Conservation (phyloP, 1,139 yeast genomes). For the Suhomyces bolitotheri region DNA sequence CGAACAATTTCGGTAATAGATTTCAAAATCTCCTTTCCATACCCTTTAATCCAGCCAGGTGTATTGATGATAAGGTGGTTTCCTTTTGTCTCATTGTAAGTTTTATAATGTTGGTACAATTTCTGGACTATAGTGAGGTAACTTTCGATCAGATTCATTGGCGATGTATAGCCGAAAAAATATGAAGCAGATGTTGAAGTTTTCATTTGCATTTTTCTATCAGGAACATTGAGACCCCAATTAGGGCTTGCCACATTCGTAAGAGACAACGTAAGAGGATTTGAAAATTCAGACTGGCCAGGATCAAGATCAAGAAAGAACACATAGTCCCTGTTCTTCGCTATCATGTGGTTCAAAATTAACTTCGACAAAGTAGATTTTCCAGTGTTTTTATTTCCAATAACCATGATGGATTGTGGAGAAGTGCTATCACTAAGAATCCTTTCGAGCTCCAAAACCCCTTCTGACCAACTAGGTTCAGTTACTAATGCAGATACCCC, state of each 20-base stretch:
- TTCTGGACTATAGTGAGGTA: conserved; percentile 50
- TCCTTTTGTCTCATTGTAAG: conserved; percentile 27
- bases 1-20: conserved; percentile 45
- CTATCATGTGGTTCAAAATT: conserved; percentile 47
- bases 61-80: conserved; percentile 67
- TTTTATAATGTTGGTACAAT: conserved; percentile 38
- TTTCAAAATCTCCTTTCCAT: conserved; percentile 67
- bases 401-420: conserved; percentile 30
- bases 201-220: conserved; percentile 9
- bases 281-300: conserved; percentile 81
- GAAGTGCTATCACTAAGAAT: background rate
- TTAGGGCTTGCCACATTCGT: conserved; percentile 23
- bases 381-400: conserved; percentile 71
- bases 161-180: conserved; percentile 71
- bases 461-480: conserved; percentile 23
- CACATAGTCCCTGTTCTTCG: conserved; percentile 19
- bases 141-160: conserved; percentile 64
- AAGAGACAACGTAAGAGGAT: conserved; percentile 69
- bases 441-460: conserved; percentile 11
- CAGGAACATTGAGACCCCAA: conserved; percentile 29
- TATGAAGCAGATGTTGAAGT: conserved; percentile 19
- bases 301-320: conserved; percentile 81
- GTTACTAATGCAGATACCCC: conserved; percentile 29
- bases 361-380: conserved; percentile 71
- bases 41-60: conserved; percentile 94